Percentiles rank a stretch among this genome's conserved stretches.
Conservation (phyloP, 2,329 filamentous ascomycete species). For the Didymosphaeria variabile region DNA sequence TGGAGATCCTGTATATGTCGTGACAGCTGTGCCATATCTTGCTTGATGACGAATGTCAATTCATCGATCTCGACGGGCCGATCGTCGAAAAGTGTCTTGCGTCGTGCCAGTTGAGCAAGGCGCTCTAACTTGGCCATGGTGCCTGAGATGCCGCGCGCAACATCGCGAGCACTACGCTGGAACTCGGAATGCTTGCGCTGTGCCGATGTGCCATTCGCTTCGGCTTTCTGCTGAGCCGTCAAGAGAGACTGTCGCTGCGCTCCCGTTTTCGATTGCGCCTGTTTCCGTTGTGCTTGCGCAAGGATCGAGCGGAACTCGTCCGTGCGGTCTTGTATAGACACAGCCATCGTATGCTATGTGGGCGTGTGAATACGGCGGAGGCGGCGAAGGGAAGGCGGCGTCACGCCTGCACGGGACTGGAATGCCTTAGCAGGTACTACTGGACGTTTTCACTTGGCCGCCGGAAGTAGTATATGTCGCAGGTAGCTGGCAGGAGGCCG, state of each 20-base stretch:
- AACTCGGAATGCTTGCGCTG: constrained; percentile 79
- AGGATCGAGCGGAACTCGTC: constrained; percentile 94
- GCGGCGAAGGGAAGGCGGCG: constrained; percentile 16
- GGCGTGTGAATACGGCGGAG: constrained; percentile 18
- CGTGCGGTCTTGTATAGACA: constrained; percentile 94
- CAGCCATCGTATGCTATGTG: constrained; percentile 56
- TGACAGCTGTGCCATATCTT: constrained; percentile 87
- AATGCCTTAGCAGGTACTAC: neutral
- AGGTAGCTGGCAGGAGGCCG: neutral
- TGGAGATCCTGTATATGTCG: constrained; percentile 88
- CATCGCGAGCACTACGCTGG: constrained; percentile 87
- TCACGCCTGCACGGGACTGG: constrained; percentile 1
- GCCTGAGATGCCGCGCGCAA: constrained; percentile 87
- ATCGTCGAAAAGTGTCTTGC: constrained; percentile 97
- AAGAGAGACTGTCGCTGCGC: constrained; percentile 84
- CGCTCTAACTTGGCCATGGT: constrained; percentile 97
- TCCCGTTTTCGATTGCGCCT: constrained; percentile 77
- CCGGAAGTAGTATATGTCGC: neutral
- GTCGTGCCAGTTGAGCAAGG: constrained; percentile 90
- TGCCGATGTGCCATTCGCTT: constrained; percentile 62
- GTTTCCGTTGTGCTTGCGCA: constrained; percentile 80
- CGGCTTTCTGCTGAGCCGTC: constrained; percentile 69
- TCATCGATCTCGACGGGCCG: constrained; percentile 96
- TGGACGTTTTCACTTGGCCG: neutral
- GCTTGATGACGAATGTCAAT: constrained; percentile 96